These are phyloP conservation scores for Hypoxylon rubiginosum DNA, from an alignment of 2,329 filamentous ascomycete species.

Conservation along the genomic window DNA sequence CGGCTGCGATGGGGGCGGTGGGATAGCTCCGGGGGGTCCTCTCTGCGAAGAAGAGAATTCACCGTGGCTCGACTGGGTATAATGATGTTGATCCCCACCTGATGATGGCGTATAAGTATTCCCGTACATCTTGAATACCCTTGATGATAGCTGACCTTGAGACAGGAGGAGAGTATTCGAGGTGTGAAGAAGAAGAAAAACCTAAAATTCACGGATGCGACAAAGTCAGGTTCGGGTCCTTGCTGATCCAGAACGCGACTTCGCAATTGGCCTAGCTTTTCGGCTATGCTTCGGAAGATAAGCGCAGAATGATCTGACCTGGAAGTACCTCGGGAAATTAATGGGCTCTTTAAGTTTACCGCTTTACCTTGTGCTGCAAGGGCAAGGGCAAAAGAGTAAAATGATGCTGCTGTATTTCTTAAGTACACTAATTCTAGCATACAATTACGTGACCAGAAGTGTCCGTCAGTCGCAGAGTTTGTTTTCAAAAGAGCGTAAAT, in stretches of 20 bases:
- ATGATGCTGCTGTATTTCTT: no score
- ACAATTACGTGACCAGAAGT: no score
- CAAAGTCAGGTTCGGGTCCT: not conserved
- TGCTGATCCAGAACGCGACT: not conserved
- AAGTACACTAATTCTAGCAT: no score
- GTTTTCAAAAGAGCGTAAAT: no score
- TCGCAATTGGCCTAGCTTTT: not conserved
- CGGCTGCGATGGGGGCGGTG: constrained; percentile 28
- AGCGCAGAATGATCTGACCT: no score
- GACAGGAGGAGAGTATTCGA: not conserved
- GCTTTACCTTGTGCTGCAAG: no score
- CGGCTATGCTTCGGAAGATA: not conserved
- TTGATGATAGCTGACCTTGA: not conserved
- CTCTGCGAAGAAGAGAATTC: not conserved
- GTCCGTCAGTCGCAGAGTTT: no score
- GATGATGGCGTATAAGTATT: constrained; percentile 27
- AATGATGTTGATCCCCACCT: constrained; percentile 20
- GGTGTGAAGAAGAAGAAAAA: constrained; percentile 1
- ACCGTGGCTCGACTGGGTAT: constrained; percentile 38
- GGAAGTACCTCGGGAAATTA: no score
- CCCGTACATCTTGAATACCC: constrained; percentile 29
- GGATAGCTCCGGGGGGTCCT: not conserved
- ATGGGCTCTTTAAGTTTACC: no score
- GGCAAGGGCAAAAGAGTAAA: no score
- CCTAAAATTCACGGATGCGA: not conserved